These are phyloP conservation scores for Phytophthora pisi DNA, from an alignment of 352 stramenopile species.

Conservation along the genomic window DNA sequence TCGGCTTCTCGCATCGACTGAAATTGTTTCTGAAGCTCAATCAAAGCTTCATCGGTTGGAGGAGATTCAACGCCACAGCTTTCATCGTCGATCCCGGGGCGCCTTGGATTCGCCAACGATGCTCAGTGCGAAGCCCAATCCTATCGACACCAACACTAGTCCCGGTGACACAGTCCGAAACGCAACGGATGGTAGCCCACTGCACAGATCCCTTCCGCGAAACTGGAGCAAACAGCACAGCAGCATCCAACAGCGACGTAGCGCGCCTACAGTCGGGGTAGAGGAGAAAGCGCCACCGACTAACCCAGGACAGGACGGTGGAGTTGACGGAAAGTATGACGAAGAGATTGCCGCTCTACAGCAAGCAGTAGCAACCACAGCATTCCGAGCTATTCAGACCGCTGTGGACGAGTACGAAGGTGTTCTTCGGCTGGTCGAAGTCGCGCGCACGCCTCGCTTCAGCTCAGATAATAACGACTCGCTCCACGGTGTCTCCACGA, in stretches of 20 bases:
- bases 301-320: not conserved
- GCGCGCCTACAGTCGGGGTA: constrained; percentile 20
- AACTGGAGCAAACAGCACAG: constrained; percentile 73
- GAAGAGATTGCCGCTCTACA: constrained; percentile 43
- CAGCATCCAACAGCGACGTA: constrained; percentile 32
- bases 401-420: constrained; percentile 62
- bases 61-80: constrained; percentile 39
- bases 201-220: constrained; percentile 49
- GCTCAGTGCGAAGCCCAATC: constrained; percentile 11
- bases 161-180: constrained; percentile 19
- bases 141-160: constrained; percentile 14
- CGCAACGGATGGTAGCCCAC: constrained; percentile 8
- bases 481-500: constrained; percentile 21
- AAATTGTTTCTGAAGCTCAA: constrained; percentile 47
- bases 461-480: constrained; percentile 1
- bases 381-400: constrained; percentile 46
- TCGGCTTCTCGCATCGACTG: constrained; percentile 61
- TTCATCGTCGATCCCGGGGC: constrained; percentile 39
- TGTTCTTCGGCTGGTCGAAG: constrained; percentile 54
- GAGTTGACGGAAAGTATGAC: constrained; percentile 5
- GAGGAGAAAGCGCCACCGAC: constrained; percentile 28
- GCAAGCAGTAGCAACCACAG: constrained; percentile 45
- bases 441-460: constrained; percentile 37
- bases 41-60: constrained; percentile 54
- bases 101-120: constrained; percentile 13